phyloP scores from a whole-genome alignment of 164 flowering plant species.

The Echeveria elegans region DNA sequence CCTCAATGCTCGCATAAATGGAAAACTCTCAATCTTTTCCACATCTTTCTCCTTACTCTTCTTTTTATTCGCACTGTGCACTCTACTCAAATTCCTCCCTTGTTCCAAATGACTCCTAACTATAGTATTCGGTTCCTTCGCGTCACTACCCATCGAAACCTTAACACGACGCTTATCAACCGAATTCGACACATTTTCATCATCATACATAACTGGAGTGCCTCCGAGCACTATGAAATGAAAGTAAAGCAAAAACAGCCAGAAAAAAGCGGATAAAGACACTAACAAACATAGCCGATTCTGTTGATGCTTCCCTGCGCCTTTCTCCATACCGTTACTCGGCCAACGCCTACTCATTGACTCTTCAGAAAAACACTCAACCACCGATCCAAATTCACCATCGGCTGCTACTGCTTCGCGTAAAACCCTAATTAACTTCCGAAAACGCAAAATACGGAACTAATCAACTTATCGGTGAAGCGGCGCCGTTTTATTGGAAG shows the following conservation, averaged over 20 bases:
- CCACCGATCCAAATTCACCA: not conserved
- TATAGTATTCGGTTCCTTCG: not conserved
- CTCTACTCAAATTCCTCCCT: not conserved
- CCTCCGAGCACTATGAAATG: slow-evolving; percentile 56
- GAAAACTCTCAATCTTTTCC: not conserved
- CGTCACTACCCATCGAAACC: too few species aligned
- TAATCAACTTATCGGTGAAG: too few species aligned
- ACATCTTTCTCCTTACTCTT: not conserved
- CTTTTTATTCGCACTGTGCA: not conserved
- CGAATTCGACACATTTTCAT: slow-evolving; percentile 16
- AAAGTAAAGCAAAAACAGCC: slow-evolving; percentile 68
- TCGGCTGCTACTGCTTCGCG: not conserved
- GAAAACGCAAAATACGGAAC: not conserved
- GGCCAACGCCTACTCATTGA: slow-evolving; percentile 64
- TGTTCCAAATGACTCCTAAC: not conserved
- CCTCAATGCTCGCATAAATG: slow-evolving; percentile 59
- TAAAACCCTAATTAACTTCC: not conserved
- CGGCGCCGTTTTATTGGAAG: too few species aligned
- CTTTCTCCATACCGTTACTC: slow-evolving; percentile 55
- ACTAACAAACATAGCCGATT: slow-evolving; percentile 52
- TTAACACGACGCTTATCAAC: not conserved
- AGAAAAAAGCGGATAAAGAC: slow-evolving; percentile 48
- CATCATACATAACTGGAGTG: slow-evolving; percentile 21
- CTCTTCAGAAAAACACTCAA: not conserved
- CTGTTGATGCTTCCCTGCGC: slow-evolving; percentile 36